phyloP scores from a whole-genome alignment of 2,329 filamentous ascomycete species.

The Apiospora marii region DNA sequence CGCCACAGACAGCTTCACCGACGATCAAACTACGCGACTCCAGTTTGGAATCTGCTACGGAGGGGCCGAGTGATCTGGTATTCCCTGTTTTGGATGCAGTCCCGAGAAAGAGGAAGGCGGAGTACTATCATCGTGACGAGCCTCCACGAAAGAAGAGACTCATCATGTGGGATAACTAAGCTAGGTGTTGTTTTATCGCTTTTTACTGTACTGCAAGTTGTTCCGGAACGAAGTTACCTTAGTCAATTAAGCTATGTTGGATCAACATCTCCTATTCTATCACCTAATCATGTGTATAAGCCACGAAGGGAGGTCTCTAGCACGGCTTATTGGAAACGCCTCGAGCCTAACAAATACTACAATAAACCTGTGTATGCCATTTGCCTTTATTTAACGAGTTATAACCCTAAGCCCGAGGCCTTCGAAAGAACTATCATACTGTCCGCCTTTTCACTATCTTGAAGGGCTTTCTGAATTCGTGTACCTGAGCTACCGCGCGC shows the following conservation, averaged over 20 bases:
- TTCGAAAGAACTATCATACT: neutral
- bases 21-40: neutral
- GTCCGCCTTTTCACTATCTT: constrained; percentile 1
- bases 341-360: too few relatives aligned
- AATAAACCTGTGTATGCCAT: neutral
- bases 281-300: neutral
- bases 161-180: neutral
- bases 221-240: neutral
- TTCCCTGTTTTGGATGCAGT: neutral
- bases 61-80: neutral
- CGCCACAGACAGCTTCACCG: neutral
- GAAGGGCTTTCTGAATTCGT: neutral
- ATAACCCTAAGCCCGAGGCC: neutral
- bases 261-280: neutral
- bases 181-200: too few relatives aligned
- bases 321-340: neutral
- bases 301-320: neutral
- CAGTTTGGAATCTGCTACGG: neutral
- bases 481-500: neutral
- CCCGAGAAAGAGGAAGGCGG: neutral
- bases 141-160: neutral
- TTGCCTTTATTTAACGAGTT: neutral
- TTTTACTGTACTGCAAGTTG: neutral
- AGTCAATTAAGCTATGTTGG: neutral
- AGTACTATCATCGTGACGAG: neutral